A percentile compares a stretch with the other conserved stretches of the same genome.
phyloP scores from a whole-genome alignment of 176 grass and related monocot species.

The Carex cristatella region DNA sequence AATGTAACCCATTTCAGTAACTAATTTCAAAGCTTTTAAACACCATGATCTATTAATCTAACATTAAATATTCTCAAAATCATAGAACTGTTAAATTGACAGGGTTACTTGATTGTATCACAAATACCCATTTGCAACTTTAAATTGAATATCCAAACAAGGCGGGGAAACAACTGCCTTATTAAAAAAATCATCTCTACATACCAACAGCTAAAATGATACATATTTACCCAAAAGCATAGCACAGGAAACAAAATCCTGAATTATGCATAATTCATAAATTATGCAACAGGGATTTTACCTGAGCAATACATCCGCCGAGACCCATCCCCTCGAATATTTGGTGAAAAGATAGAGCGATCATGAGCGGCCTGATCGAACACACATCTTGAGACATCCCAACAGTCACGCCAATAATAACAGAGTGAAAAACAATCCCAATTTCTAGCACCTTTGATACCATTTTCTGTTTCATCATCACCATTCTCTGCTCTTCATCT shows the following conservation, averaged over 20 bases:
- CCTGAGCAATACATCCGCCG: conserved; percentile 95
- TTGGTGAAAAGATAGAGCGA: conserved; percentile 88
- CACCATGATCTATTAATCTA: neutral
- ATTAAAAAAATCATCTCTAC: neutral
- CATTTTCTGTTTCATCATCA: conserved; percentile 90
- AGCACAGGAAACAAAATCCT: neutral
- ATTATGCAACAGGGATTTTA: conserved; percentile 9
- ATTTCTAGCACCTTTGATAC: conserved; percentile 94
- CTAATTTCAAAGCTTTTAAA: conserved; percentile 2
- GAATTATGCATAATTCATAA: neutral
- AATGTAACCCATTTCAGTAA: neutral
- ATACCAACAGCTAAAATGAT: neutral
- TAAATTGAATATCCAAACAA: neutral
- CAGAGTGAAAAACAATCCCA: conserved; percentile 87
- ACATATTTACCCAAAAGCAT: neutral
- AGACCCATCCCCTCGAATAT: conserved; percentile 98
- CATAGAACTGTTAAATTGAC: neutral
- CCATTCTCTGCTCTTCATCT: conserved; percentile 49
- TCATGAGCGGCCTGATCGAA: conserved; percentile 69
- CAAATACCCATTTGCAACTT: neutral
- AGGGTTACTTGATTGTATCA: neutral
- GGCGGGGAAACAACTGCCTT: neutral
- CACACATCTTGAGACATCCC: conserved; percentile 92
- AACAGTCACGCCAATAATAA: conserved; percentile 83
- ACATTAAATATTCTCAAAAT: neutral